Evolutionary conservation across 2,329 filamentous ascomycete species (phyloP), one percentile per base, ranked within the genome.

Genomic region (Beauveria asiatica): DNA sequence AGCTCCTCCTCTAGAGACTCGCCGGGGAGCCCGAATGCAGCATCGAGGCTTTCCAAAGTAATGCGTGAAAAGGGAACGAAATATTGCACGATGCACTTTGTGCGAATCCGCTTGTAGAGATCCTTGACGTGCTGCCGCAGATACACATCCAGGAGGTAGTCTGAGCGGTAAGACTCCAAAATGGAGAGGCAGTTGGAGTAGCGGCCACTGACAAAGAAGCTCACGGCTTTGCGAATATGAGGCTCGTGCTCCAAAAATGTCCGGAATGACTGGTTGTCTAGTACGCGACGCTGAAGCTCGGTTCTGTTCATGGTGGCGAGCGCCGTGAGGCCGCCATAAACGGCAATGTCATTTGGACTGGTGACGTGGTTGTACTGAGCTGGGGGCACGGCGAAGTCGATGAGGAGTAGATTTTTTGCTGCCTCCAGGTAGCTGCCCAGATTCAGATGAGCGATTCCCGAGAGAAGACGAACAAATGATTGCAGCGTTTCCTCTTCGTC

Each of bases 81-180:
- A 74, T 97, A 97, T 69, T 96, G 90, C 25, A 92, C 84, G 62
- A 99, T 97, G 68, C 92, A 93, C 76, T 97, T 97, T 68, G 83
- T 89, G 61, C 94, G 85, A 66, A 99, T 92, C 52, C 79, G 77
- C 11, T 81, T 78, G 75, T 92, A 94, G 21, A 99, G 78, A 1
- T 77, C 75, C 42, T 80, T 70, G 19, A 97, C 78, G 65, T 96
- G 89, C 63, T 80, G 83, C 62, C 89, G 86, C 7, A 99, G 82
- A 71, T 96, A 88, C 21, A 96, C 78, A 69, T 99, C 94, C 5
- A 97, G 83, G n/a, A 92, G 80, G 71, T 94, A 97, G 73, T 99
- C 94, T 41, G 85, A 77, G 54, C 86, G 86, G 72, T 94, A 93
- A 5, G 85, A 82, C 68, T 94, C 89, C 0, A 99, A 81, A 41